A percentile compares a stretch with the other conserved stretches of the same genome.
Evolutionary conservation across 2,329 filamentous ascomycete species (phyloP).

Genomic region (Ilyonectria mors-panacis): DNA sequence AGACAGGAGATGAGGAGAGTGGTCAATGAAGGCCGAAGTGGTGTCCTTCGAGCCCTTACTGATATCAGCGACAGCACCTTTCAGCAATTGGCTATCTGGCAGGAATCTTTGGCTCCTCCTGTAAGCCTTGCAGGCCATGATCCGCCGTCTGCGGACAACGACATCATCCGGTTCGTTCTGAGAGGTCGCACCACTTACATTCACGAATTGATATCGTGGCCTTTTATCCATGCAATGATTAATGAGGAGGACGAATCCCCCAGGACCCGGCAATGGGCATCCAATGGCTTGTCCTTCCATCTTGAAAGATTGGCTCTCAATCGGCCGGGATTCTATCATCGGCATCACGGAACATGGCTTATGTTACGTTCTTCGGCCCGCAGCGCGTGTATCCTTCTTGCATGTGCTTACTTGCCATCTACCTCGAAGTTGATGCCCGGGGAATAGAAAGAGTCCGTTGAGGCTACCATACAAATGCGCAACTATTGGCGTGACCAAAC

Average conservation of each 20-base stretch:
- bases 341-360: not conserved
- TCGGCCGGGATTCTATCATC: not conserved
- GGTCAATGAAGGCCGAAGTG: not conserved
- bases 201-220: not conserved
- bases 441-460: no score
- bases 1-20: not conserved
- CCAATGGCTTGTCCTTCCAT: not conserved
- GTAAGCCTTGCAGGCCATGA: not conserved
- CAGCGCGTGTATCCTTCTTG: not conserved
- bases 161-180: not conserved
- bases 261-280: not conserved
- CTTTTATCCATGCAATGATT: not conserved
- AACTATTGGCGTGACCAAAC: no score
- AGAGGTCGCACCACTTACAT: not conserved
- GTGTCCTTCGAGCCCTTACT: not conserved
- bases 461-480: no score
- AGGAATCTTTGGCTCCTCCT: not conserved
- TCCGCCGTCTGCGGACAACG: not conserved
- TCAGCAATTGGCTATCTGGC: not conserved
- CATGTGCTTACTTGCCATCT: not conserved
- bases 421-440: no score
- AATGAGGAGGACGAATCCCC: not conserved
- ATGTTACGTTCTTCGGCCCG: not conserved
- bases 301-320: not conserved
- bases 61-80: not conserved